Base-by-base conservation (phyloP, 78 protist genomes). In the Dictyostelium purpureum region DNA sequence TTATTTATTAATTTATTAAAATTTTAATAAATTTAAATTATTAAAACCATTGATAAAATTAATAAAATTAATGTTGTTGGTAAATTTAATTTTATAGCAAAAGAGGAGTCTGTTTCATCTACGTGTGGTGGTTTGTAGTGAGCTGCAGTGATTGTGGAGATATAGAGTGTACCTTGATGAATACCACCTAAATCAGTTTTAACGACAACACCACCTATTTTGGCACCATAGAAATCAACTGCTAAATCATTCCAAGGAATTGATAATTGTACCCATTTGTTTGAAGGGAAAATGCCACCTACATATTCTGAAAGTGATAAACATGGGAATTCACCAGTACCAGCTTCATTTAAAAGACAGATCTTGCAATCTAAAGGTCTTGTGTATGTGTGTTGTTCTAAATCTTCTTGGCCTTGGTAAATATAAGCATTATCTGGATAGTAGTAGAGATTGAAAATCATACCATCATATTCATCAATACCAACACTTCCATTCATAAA, bases 171-270 rank as follows among this genome's bases (percentile, higher is more conserved):
- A 63, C 71, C 71, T 63, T 63, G 71, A 63, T 63, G 71, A 33
- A 63, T 16, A 16, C 42, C 71, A 63, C 71, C 71, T 16, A 63
- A 63, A 31, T 63, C 71, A 63, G 71, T 63, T 63, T 63, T 63
- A 33, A 63, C 18, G 1, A 63, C 19, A 4, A 63, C 71, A 31
- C 71, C 71, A 63, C 71, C 71, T 33, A 63, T 4, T 16, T 10
- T 37, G 6, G 71, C 71, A 31, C 71, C 71, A 63, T 31, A 63
- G 43, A 63, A 63, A 63, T 63, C 71, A 40, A 69, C 76, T 0
- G 47, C 52, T 9, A 69, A 42, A 49, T 85, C 92, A 57, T 70
- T 37, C 65, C 76, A 85, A 31, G 92, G 92, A 19, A 85, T 73
- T 14, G 43, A 33, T 6, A 85, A 11, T 7, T 37, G 18, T 42